Conservation (phyloP, 345 rosid species). For the Rhodomyrtus tomentosa region DNA sequence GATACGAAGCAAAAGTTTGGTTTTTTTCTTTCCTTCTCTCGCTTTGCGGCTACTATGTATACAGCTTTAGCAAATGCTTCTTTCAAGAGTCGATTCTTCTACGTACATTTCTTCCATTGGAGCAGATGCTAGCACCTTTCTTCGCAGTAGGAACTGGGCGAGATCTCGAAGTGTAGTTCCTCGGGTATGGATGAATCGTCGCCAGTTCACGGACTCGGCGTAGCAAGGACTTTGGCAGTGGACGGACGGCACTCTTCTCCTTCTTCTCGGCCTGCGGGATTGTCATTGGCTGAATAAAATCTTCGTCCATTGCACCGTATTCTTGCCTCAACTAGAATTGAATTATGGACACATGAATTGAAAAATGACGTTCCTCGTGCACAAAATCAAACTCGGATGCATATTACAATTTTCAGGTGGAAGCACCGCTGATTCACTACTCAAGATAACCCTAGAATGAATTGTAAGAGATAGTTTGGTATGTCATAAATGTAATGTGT, state of each 20-base stretch:
- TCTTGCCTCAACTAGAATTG: background rate
- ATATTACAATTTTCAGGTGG: background rate
- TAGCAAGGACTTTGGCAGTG: conserved; percentile 47
- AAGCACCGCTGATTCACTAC: background rate
- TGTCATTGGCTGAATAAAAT: conserved; percentile 2
- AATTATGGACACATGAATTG: background rate
- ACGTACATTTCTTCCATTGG: background rate
- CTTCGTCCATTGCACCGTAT: background rate
- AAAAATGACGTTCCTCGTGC: background rate
- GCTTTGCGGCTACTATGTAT: background rate
- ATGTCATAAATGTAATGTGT: background rate
- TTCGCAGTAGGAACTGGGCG: conserved; percentile 2
- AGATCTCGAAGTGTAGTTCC: conserved; percentile 9
- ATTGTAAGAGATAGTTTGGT: background rate
- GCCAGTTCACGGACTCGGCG: conserved; percentile 63
- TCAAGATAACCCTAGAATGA: background rate
- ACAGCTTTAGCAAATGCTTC: background rate
- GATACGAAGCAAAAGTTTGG: background rate
- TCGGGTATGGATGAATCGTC: conserved; percentile 57
- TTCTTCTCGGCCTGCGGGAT: conserved; percentile 38
- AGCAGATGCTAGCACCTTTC: background rate
- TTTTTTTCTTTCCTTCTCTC: background rate
- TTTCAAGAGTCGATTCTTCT: background rate
- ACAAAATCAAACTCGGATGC: background rate
- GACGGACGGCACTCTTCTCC: conserved; percentile 20